A percentile compares a stretch with the other conserved stretches of the same genome.
These are phyloP conservation scores for Heracleum sosnowskyi DNA, from an alignment of 129 eudicot genomes.

Conservation along the genomic window DNA sequence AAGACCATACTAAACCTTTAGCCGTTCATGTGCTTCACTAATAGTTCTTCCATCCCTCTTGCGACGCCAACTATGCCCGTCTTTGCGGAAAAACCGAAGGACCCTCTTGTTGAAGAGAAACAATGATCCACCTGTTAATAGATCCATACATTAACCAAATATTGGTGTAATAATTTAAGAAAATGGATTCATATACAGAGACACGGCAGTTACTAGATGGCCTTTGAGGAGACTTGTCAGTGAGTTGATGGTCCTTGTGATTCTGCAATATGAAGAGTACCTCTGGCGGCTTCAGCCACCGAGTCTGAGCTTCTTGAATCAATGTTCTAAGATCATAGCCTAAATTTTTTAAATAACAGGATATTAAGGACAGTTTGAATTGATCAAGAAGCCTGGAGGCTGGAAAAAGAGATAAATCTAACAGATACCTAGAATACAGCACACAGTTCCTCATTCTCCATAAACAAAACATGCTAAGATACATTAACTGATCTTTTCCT, in stretches of 20 bases:
- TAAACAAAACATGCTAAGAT: background rate
- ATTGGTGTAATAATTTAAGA: conserved; percentile 3
- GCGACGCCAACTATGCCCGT: conserved; percentile 88
- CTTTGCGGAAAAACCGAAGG: conserved; percentile 79
- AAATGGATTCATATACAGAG: conserved; percentile 14
- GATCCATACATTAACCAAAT: conserved; percentile 3
- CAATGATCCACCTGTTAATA: conserved; percentile 71
- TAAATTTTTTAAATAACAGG: conserved; percentile 16
- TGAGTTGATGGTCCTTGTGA: conserved; percentile 63
- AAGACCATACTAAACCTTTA: conserved; percentile 50
- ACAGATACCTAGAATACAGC: background rate
- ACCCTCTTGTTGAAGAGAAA: conserved; percentile 84
- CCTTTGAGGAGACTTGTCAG: conserved; percentile 59
- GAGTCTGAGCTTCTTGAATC: conserved; percentile 62
- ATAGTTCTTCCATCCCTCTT: conserved; percentile 85
- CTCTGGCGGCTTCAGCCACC: conserved; percentile 94
- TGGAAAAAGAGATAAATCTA: background rate
- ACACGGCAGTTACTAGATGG: conserved; percentile 53
- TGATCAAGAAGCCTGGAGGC: background rate
- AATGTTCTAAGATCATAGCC: conserved; percentile 61
- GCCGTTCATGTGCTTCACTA: conserved; percentile 93
- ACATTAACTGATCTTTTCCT: background rate
- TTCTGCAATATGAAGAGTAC: conserved; percentile 75
- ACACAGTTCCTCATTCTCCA: background rate
- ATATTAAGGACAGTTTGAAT: background rate